Conservation (phyloP, 371 early-diverging fungal genomes). For the Fennellomyces sp. region DNA sequence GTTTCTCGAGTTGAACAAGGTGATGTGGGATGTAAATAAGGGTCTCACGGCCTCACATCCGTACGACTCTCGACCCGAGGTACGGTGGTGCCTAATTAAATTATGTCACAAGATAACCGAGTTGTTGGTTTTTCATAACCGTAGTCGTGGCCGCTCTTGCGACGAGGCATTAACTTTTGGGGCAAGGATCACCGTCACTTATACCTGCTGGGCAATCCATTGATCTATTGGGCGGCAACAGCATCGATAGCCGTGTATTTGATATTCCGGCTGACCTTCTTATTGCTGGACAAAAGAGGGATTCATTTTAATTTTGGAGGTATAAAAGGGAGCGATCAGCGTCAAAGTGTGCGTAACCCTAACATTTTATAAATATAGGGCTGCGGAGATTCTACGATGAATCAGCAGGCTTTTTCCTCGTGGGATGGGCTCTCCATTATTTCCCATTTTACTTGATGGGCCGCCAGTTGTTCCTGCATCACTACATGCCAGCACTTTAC, state of each 20-base stretch:
- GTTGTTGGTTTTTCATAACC: neutral
- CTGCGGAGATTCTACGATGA: slow-evolving; percentile 60
- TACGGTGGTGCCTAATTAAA: slow-evolving; percentile 11
- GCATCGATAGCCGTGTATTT: slow-evolving; percentile 65
- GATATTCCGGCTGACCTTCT: slow-evolving; percentile 60
- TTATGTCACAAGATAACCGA: neutral
- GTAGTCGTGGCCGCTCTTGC: slow-evolving; percentile 81
- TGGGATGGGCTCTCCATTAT: slow-evolving; percentile 94
- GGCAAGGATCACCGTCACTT: slow-evolving; percentile 75
- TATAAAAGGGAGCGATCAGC: slow-evolving; percentile 12
- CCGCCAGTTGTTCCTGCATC: slow-evolving; percentile 96
- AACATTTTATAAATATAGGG: slow-evolving; percentile 21
- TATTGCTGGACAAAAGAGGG: slow-evolving; percentile 79
- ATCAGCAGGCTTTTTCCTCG: slow-evolving; percentile 82
- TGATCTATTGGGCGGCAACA: slow-evolving; percentile 88
- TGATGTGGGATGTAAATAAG: slow-evolving; percentile 91
- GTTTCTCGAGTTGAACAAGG: slow-evolving; percentile 82
- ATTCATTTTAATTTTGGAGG: slow-evolving; percentile 61
- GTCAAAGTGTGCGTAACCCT: slow-evolving; percentile 34
- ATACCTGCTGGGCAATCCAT: slow-evolving; percentile 97
- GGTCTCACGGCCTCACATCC: slow-evolving; percentile 91
- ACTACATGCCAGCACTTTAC: slow-evolving; percentile 96
- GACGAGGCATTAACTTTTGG: slow-evolving; percentile 96
- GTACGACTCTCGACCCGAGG: slow-evolving; percentile 86
- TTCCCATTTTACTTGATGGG: slow-evolving; percentile 97